Base-by-base conservation (phyloP, 2,329 filamentous ascomycete species). In the Pseudogymnoascus sp. region DNA sequence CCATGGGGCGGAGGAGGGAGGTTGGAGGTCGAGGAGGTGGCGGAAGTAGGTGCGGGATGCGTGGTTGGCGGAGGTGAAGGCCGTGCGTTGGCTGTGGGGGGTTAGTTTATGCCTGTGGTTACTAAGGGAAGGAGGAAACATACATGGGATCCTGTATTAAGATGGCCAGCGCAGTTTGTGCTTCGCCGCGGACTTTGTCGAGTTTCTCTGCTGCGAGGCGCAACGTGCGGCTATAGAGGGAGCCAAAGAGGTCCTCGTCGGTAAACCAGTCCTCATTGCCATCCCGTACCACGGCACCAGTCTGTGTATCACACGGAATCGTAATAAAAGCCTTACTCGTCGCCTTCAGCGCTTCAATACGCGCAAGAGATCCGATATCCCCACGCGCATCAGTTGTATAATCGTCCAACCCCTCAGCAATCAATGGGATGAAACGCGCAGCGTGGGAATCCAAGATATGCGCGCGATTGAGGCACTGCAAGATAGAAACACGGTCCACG, bases 301-400 rank as follows among this genome's bases (percentile, higher is more conserved):
- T 39, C 77, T 68, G 11, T 69, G 68, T 11, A 70, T 60, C 31
- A 23, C 63, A 29, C 4, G 61, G 14, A 10, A 65, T 51, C 10
- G 45, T 66, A 59, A 62, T 63, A 40, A 77, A 76, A 5, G 72
- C 73, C 36, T 71, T 72, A 76, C 82, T 85, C 1, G 91, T 79
- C 2, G 85, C 85, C 65, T 84, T 82, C 11, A 97, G 81, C 23
- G 91, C 93, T 73, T 93, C 88, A 4, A 93, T 78, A 3, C 95
- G 84, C 3, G 96, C 89, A 62, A 93, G 84, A 0, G 93, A 96
- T 4, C 95, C 95, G 60, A 97, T 83, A 71, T 99, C 95, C 14
- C 95, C 95, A 64, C 92, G 82, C 12, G 93, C 87, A 68, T 91
- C 93, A 3, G 91, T 93, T 0, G 91, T 96, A 71, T 97, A 97